Evolutionary conservation across 208 protist genomes (phyloP), one percentile per base, ranked within the genome.

Genomic region (Polymyxa betae): DNA sequence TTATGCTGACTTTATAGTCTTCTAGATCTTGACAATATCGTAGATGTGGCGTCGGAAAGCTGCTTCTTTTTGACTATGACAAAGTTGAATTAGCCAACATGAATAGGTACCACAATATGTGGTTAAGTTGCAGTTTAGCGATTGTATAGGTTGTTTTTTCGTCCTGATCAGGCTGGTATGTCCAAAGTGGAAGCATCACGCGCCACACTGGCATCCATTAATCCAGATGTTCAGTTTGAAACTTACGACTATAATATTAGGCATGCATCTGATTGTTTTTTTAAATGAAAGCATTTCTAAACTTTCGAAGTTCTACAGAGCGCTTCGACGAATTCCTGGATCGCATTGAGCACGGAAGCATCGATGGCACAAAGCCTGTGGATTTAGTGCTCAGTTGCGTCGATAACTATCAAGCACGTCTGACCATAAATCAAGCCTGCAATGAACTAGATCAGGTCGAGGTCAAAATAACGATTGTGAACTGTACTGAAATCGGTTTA

Each of bases 51-150:
- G 95, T 99, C 68, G 97, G 97, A 68, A 99, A 99, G 93, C 94
- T 99, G 16, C 91, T 99, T n/a, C 93, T 99, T 66, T 98, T 97
- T 91, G 98, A 99, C 94, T 99, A 98, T 94, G 98, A 99, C 94
- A 98, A 94, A 77, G 98, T 99, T 1, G 97, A 98, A 91, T 91
- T 99, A 40, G 97, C 98, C 0, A 99, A 99, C 94, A 99, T 99
- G 97, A 99, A 99, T 92, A 94, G 49, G 49, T 60, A 60, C 24
- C 24, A 5, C 24, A 60, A 29, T 60, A 29, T 24, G 49, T 60
- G 49, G 5, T 60, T 60, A 29, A 5, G 12, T 29, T 29, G 24
- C 5, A 29, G 5, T 60, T 60, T 60, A 60, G 12, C 49, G 49
- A 5, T 29, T 60, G 49, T 29, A 24, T 24, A 60, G 92, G 0